A percentile compares a stretch with the other conserved stretches of the same genome.
Evolutionary conservation across 441 rosid genomes (phyloP).

Genomic region (Euphorbia celastroides): DNA sequence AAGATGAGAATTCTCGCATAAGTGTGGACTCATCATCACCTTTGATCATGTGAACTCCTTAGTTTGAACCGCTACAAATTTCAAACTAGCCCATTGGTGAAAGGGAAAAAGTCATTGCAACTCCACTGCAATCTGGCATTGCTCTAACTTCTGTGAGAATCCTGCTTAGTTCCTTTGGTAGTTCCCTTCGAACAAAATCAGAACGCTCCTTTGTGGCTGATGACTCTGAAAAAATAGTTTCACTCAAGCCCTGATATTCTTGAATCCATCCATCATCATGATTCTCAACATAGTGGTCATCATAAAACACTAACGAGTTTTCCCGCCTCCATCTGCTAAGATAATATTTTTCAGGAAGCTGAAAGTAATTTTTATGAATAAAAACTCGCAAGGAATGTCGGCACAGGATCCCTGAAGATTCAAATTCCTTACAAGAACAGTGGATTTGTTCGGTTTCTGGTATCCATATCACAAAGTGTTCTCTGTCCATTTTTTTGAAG

Average conservation of each 20-base stretch:
- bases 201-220: constrained; percentile 50
- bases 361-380: constrained; percentile 56
- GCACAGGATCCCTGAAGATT: constrained; percentile 69
- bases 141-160: constrained; percentile 60
- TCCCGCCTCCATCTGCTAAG: constrained; percentile 65
- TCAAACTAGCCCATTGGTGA: constrained; percentile 6
- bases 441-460: constrained; percentile 70
- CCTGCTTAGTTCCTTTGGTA: constrained; percentile 26
- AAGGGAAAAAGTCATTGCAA: constrained; percentile 10
- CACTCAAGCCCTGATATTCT: constrained; percentile 55
- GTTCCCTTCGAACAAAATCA: constrained; percentile 52
- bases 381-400: constrained; percentile 69
- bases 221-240: constrained; percentile 59
- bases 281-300: constrained; percentile 35
- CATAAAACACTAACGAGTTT: constrained; percentile 30
- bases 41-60: background rate
- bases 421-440: constrained; percentile 89
- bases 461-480: constrained; percentile 60
- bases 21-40: constrained; percentile 2
- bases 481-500: constrained; percentile 76
- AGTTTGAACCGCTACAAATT: background rate
- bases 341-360: constrained; percentile 72
- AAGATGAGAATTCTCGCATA: too few relatives aligned
- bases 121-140: constrained; percentile 29
- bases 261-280: constrained; percentile 44